A percentile compares a stretch with the other conserved stretches of the same genome.
These are phyloP conservation scores for Sclerotinia nivalis DNA, from an alignment of 2,329 filamentous ascomycete species.

Conservation along the genomic window DNA sequence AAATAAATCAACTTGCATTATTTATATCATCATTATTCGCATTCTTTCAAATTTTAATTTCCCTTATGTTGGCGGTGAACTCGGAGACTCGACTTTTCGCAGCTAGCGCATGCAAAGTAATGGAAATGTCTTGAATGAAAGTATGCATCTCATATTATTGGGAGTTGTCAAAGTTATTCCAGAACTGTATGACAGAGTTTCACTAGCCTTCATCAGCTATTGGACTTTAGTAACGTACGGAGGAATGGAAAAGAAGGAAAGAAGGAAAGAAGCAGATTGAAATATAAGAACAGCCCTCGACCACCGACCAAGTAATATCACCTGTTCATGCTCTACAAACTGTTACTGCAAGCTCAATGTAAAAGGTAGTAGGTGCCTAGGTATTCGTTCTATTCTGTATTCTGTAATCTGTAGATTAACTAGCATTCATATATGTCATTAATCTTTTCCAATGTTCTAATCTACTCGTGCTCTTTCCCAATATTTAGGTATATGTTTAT, in stretches of 20 bases:
- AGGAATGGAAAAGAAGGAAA: not conserved
- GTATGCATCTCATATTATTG: not conserved
- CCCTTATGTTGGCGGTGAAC: constrained; percentile 20
- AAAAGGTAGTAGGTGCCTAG: no score
- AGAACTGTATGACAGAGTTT: not conserved
- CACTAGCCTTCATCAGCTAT: not conserved
- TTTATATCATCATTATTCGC: constrained; percentile 7
- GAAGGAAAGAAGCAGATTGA: not conserved
- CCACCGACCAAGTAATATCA: not conserved
- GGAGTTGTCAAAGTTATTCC: constrained; percentile 6
- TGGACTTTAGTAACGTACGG: not conserved
- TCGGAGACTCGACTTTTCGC: constrained; percentile 15
- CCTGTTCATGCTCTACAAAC: not conserved
- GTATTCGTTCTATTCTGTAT: no score
- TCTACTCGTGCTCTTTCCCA: not conserved
- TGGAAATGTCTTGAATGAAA: constrained; percentile 14
- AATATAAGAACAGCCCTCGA: not conserved
- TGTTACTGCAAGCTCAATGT: not conserved
- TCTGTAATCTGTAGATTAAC: no score
- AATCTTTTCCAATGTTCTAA: not conserved
- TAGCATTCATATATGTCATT: no score
- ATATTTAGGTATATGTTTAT: no score
- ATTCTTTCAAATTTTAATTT: constrained; percentile 13
- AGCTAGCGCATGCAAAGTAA: constrained; percentile 18
- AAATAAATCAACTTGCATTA: not conserved